These are phyloP conservation scores for Alnus rubra DNA, from an alignment of 306 rosid genomes.

Conservation along the genomic window DNA sequence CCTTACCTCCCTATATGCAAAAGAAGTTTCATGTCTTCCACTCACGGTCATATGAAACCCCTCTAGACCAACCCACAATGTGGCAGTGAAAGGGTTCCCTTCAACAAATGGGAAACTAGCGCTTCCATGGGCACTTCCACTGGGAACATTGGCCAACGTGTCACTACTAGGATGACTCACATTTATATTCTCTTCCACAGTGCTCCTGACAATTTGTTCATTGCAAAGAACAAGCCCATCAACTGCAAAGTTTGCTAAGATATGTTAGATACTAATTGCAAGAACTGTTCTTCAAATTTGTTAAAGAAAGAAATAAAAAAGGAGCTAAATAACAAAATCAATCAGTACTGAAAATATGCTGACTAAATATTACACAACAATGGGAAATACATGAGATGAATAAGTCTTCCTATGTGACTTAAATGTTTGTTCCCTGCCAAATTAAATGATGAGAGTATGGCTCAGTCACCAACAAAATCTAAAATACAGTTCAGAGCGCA, in stretches of 20 bases:
- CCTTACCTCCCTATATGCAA: slow-evolving; percentile 94
- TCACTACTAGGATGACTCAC: slow-evolving; percentile 46
- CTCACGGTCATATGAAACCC: slow-evolving; percentile 94
- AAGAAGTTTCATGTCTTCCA: slow-evolving; percentile 95
- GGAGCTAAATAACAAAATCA: slow-evolving; percentile 6
- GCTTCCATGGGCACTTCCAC: slow-evolving; percentile 61
- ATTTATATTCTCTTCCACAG: slow-evolving; percentile 46
- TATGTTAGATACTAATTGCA: slow-evolving; percentile 32
- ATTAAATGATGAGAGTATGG: neutral
- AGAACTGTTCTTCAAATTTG: slow-evolving; percentile 8
- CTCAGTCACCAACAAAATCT: neutral
- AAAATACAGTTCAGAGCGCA: neutral
- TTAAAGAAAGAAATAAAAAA: neutral
- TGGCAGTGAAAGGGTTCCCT: slow-evolving; percentile 83
- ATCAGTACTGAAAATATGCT: neutral
- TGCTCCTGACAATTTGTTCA: slow-evolving; percentile 66
- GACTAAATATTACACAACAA: neutral
- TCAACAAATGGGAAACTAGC: slow-evolving; percentile 79
- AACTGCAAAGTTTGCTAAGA: slow-evolving; percentile 51
- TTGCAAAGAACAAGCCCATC: slow-evolving; percentile 93
- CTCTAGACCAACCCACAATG: slow-evolving; percentile 85
- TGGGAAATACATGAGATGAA: neutral
- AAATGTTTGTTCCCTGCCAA: neutral
- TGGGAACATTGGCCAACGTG: slow-evolving; percentile 51
- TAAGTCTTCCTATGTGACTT: neutral